Percentiles rank a stretch among this genome's conserved stretches.
phyloP scores from a whole-genome alignment of 176 grass and related monocot species.

The Aegilops bicornis region DNA sequence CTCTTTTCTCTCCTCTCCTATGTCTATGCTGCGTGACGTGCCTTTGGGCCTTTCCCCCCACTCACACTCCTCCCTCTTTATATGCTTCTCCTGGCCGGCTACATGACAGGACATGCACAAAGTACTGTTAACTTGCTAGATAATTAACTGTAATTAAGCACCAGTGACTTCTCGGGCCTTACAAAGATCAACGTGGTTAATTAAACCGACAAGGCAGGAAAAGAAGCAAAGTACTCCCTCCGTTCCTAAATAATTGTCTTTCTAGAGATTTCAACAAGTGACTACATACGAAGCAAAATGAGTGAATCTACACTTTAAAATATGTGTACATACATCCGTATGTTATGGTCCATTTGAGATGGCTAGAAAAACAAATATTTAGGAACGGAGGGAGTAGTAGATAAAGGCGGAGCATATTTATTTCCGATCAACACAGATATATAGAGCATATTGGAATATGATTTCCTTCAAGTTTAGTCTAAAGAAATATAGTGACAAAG shows the following conservation, averaged over 20 bases:
- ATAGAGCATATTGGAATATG: not conserved
- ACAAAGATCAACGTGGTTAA: not conserved
- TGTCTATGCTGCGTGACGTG: not conserved
- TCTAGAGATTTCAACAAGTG: too few relatives aligned
- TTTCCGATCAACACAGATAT: too few relatives aligned
- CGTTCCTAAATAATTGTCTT: too few relatives aligned
- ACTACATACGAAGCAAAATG: too few relatives aligned
- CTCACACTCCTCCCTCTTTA: not conserved
- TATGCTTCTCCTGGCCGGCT: not conserved
- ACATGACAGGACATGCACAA: not conserved
- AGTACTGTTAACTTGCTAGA: not conserved
- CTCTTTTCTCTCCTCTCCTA: not conserved
- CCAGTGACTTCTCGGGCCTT: not conserved
- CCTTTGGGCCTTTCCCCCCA: not conserved
- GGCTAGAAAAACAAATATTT: too few relatives aligned
- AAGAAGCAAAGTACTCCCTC: not conserved
- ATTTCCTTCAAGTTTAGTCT: not conserved
- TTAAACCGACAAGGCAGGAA: slow-evolving; percentile 4
- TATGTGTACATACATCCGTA: too few relatives aligned
- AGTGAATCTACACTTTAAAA: too few relatives aligned
- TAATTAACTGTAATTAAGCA: not conserved
- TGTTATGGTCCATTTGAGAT: too few relatives aligned
- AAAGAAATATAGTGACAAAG: not conserved
- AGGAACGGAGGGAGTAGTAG: not conserved
- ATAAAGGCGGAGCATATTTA: not conserved